These are phyloP conservation scores for Casuarina equisetifolia DNA, from an alignment of 306 rosid genomes.

Conservation along the genomic window DNA sequence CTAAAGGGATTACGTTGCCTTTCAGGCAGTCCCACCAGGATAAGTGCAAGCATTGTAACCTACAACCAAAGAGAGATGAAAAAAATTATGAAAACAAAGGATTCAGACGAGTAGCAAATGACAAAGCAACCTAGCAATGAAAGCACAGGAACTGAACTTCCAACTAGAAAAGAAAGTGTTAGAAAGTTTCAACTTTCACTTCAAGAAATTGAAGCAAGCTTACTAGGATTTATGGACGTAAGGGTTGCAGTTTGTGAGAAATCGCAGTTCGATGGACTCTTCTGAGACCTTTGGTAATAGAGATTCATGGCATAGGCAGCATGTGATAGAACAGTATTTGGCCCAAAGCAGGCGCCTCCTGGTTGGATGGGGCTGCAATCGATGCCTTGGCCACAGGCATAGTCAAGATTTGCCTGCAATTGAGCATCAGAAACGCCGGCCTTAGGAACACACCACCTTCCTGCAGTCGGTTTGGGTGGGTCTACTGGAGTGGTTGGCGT, in stretches of 20 bases:
- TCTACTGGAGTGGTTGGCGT: slow-evolving; percentile 45
- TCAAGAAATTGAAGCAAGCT: too few relatives aligned
- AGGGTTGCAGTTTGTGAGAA: slow-evolving; percentile 81
- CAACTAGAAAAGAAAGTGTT: too few relatives aligned
- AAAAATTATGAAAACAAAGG: too few relatives aligned
- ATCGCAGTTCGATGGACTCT: slow-evolving; percentile 74
- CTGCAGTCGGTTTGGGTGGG: slow-evolving; percentile 34
- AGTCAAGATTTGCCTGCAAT: slow-evolving; percentile 73
- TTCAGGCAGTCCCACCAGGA: too few relatives aligned
- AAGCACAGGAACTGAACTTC: too few relatives aligned
- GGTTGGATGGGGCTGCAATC: slow-evolving; percentile 70
- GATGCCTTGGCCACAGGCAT: slow-evolving; percentile 57
- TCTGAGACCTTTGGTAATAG: slow-evolving; percentile 61
- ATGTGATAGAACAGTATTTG: slow-evolving; percentile 63
- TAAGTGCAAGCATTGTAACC: too few relatives aligned
- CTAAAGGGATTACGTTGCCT: too few relatives aligned
- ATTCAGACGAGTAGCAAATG: too few relatives aligned
- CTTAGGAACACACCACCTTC: slow-evolving; percentile 78
- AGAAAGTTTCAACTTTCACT: too few relatives aligned
- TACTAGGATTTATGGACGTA: slow-evolving; percentile 81
- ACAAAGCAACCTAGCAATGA: too few relatives aligned
- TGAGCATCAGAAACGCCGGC: slow-evolving; percentile 53
- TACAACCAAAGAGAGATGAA: too few relatives aligned
- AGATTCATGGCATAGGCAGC: slow-evolving; percentile 92
- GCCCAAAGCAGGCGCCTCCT: slow-evolving; percentile 79